Evolutionary conservation across 1,139 yeast species (phyloP), one percentile per base, ranked within the genome.

Genomic region (Nakaseomyces nivariensis): DNA sequence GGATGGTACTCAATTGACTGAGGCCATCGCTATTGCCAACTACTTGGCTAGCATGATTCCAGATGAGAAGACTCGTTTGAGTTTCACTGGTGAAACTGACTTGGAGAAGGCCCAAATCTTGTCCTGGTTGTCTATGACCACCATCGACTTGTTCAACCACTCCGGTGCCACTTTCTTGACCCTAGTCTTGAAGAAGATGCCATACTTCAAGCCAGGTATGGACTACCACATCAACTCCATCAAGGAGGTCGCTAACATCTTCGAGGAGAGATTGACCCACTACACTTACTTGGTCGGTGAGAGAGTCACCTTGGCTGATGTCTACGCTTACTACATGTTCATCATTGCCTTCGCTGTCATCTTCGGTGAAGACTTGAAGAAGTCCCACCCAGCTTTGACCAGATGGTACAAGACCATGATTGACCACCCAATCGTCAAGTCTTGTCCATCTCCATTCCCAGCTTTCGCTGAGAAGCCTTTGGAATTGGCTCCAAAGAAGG

Each of bases 261-360:
- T 73, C 55, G 89, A 83, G 70, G 65, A 69, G 47, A 78, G 85
- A 74, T 77, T 89, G 66, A 67, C 73, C 58, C 76, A 78, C 63
- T 77, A 75, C 79, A 86, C 95, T 56, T 89, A 76, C 76, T 79
- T 89, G 66, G 95, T 83, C 60, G 90, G 95, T 66, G 95, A 89
- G 74, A 79, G 88, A 71, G 62, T 85, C 61, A 74, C 96, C 49
- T 67, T 82, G 56, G 96, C 95, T 65, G 97, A 89, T 71, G 61
- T 85, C 57, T 75, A 77, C 63, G 71, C 74, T 58, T 86, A 82
- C 60, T 60, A 76, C 53, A 65, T 73, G 60, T 72, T 79, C 65
- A 62, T 66, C 67, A 75, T 83, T 69, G 80, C 78, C 54, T 83
- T 82, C 72, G 69, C 72, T 53, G 56, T 62, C 66, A 69, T 83